Conservation (phyloP, 148 eudicot species). For the Arctostaphylos glauca region DNA sequence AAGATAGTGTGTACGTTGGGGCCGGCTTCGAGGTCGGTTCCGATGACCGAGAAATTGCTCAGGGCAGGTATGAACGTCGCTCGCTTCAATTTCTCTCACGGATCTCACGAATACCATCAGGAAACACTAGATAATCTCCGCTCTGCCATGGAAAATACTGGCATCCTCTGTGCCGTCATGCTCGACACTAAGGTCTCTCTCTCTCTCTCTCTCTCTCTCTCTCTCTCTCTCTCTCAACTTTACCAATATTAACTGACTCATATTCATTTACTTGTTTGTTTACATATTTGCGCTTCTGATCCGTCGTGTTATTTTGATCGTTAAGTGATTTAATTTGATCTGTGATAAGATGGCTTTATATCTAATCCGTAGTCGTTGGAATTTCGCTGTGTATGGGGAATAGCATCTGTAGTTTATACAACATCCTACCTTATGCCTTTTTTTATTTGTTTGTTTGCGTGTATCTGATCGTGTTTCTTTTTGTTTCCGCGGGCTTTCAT, state of each 20-base stretch:
- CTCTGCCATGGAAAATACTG: constrained; percentile 44
- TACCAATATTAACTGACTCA: neutral
- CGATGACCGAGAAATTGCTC: constrained; percentile 43
- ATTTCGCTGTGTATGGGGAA: neutral
- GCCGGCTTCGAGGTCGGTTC: constrained; percentile 45
- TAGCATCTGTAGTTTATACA: neutral
- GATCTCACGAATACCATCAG: constrained; percentile 49
- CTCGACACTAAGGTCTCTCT: constrained; percentile 34
- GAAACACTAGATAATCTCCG: constrained; percentile 49
- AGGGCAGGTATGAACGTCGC: constrained; percentile 55
- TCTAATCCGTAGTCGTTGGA: constrained; percentile 7
- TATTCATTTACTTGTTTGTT: neutral
- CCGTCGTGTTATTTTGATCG: neutral
- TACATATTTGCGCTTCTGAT: neutral
- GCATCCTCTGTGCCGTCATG: constrained; percentile 53
- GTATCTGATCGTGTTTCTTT: neutral
- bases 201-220: neutral
- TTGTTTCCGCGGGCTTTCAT: neutral
- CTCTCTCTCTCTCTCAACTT: neutral
- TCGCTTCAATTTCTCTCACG: constrained; percentile 52
- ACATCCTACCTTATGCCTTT: neutral
- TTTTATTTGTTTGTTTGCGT: neutral
- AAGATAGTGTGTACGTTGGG: constrained; percentile 56
- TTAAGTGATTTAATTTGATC: neutral
- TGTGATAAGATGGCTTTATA: neutral